Conservation (phyloP, 2,329 filamentous ascomycete genomes). For the Colletotrichum theobromicola region DNA sequence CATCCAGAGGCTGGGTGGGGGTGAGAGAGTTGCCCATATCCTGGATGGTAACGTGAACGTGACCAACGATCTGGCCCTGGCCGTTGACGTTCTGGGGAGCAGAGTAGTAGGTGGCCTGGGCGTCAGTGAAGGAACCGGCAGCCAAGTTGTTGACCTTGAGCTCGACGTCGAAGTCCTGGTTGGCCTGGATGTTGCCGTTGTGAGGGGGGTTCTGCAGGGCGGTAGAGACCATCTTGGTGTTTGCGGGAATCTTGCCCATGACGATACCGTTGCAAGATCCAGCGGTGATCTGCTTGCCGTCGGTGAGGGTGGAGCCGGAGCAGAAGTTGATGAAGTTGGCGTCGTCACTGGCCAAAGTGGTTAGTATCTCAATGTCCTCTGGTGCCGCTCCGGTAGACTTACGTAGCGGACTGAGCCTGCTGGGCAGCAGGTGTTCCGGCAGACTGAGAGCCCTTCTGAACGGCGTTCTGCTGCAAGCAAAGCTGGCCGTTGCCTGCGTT, state of each 20-base stretch:
- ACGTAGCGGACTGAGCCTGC: conserved; percentile 59
- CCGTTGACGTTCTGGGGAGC: conserved; percentile 59
- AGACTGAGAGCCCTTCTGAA: conserved; percentile 55
- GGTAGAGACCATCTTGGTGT: conserved; percentile 61
- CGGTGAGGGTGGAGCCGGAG: conserved; percentile 57
- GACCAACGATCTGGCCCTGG: conserved; percentile 58
- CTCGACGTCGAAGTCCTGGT: conserved; percentile 57
- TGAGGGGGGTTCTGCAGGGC: conserved; percentile 60
- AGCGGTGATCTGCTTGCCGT: conserved; percentile 60
- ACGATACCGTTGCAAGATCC: conserved; percentile 70
- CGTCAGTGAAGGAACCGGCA: conserved; percentile 66
- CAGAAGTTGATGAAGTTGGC: conserved; percentile 72
- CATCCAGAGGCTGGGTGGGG: conserved; percentile 57
- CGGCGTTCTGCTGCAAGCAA: conserved; percentile 30
- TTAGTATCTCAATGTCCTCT: neutral
- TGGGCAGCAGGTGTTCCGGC: conserved; percentile 52
- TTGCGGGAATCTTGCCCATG: conserved; percentile 66
- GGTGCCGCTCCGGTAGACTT: conserved; percentile 27
- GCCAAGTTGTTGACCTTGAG: conserved; percentile 58
- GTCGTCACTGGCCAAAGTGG: conserved; percentile 46
- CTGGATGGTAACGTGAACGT: conserved; percentile 66
- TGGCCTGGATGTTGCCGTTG: conserved; percentile 49
- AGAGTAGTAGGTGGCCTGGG: conserved; percentile 64
- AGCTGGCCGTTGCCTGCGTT: conserved; percentile 23
- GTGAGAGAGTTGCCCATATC: conserved; percentile 55